phyloP scores from a whole-genome alignment of 2,329 filamentous ascomycete genomes.

The Fusarium buharicum region DNA sequence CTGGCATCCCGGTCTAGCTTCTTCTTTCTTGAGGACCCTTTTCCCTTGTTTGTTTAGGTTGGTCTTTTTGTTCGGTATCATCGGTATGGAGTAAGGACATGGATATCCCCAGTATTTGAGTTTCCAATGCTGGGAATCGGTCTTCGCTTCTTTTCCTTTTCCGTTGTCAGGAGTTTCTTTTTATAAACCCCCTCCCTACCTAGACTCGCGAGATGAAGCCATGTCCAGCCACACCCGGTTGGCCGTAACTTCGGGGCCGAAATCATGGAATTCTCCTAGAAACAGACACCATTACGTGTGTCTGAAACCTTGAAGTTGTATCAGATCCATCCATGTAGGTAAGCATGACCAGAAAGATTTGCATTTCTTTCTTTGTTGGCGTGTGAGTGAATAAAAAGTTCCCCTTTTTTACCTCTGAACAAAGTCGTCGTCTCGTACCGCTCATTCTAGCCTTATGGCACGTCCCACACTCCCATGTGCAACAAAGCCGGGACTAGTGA shows the following conservation, averaged over 20 bases:
- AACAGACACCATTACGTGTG: constrained; percentile 2
- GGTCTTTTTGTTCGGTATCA: neutral
- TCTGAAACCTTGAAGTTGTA: neutral
- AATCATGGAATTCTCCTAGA: constrained; percentile 3
- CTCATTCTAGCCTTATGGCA: constrained; percentile 16
- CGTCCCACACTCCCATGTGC: constrained; percentile 20
- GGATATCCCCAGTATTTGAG: neutral
- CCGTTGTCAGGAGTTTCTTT: neutral
- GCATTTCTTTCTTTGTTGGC: neutral
- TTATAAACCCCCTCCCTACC: neutral
- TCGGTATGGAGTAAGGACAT: neutral
- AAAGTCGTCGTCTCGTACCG: constrained; percentile 10
- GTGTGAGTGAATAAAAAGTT: neutral
- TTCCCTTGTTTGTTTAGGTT: neutral
- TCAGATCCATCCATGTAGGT: neutral
- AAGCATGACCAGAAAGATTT: constrained; percentile 3
- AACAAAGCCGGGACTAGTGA: constrained; percentile 12
- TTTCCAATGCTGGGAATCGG: neutral
- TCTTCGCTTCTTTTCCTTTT: neutral
- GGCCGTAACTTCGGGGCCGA: constrained; percentile 21
- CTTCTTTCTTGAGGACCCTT: neutral
- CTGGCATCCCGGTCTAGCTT: constrained; percentile 18
- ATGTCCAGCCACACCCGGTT: constrained; percentile 27
- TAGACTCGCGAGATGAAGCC: too few relatives aligned
- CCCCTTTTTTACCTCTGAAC: neutral